Evolutionary conservation across 768 basidiomycete genomes (phyloP), one percentile per base, ranked within the genome.

Genomic region (Trametes punicea): DNA sequence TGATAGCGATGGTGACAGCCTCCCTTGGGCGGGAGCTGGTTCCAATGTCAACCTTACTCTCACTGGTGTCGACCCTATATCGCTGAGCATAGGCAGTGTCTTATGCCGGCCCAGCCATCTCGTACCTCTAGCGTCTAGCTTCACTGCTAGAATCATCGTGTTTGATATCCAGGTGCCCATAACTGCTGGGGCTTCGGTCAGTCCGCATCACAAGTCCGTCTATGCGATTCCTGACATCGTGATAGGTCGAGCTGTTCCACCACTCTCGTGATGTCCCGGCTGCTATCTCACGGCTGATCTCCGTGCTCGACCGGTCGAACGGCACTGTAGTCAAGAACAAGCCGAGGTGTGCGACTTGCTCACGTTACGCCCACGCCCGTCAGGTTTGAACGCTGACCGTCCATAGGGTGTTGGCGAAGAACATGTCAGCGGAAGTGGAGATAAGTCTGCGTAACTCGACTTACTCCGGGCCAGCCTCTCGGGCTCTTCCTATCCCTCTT

Each of bases 251-350:
- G 69, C 74, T 99, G 10, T 98, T 93, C 73, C 92, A 97, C 66
- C 95, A 99, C 66, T 95, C 93, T 1, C 81, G 83, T 39, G 93
- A 98, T 67, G 83, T 96, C 2, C 93, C 97, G 8, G 96, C 93
- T 0, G 90, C 87, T 10, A 81, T 97, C 49, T 82, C 84, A 4
- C 92, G 87, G 62, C 77, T 98, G 26, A 69, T 90, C n/a, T 78
- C 87, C 1, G 85, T 81, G 0, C 70, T 95, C 9, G 96, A 98
- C 65, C 82, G 92, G 51, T 72, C 84, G 0, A 83, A 84, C 2
- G 94, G 94, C 0, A 77, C 79, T 48, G 80, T 90, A 0, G 67
- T 84, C 29, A 95, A 88, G 74, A 74, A 73, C 54, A 91, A 87
- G 62, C 97, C 97, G 51, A 81, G 95, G 91, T 91, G 6, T n/a